phyloP scores from a whole-genome alignment of 169 alveolate genomes.

The Eimeria praecox region DNA sequence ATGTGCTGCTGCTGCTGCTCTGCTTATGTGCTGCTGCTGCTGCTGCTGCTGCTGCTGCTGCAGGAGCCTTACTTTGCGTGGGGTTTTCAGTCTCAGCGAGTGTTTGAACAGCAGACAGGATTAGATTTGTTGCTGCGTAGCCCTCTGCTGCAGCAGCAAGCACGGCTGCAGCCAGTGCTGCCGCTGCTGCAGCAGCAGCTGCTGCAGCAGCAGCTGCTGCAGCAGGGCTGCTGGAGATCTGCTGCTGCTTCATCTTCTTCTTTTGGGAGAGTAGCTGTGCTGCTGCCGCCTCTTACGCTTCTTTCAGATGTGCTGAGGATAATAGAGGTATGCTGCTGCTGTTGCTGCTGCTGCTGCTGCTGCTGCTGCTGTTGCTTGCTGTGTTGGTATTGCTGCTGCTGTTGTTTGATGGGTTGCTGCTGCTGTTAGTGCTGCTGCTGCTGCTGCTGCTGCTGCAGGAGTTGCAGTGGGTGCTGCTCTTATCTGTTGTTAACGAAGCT shows the following conservation, averaged over 20 bases:
- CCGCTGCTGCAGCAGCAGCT: slow-evolving; percentile 79
- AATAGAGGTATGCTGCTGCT: slow-evolving; percentile 25
- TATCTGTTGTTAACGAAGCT: no score
- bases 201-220: slow-evolving; percentile 75
- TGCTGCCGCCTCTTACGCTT: slow-evolving; percentile 61
- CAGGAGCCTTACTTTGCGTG: slow-evolving; percentile 62
- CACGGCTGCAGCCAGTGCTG: slow-evolving; percentile 60
- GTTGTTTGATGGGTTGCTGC: slow-evolving; percentile 11
- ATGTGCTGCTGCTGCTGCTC: not conserved
- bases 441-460: not conserved
- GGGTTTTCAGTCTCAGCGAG: slow-evolving; percentile 63
- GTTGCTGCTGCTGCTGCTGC: slow-evolving; percentile 66
- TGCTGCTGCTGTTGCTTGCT: slow-evolving; percentile 9
- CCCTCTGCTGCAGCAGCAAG: slow-evolving; percentile 73
- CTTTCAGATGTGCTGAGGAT: slow-evolving; percentile 23
- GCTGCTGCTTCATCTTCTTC: slow-evolving; percentile 24
- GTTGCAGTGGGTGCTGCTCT: slow-evolving; percentile 35
- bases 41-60: slow-evolving; percentile 52
- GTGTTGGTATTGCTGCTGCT: slow-evolving; percentile 28
- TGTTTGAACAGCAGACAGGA: slow-evolving; percentile 45
- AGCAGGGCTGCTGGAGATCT: slow-evolving; percentile 36
- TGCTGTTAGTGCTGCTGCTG: not conserved
- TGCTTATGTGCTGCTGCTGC: slow-evolving; percentile 7
- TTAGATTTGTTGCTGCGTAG: slow-evolving; percentile 53
- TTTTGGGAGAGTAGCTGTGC: slow-evolving; percentile 47